Percentiles rank a stretch among this genome's conserved stretches.
Conservation (phyloP, 2,329 filamentous ascomycete genomes). For the Diplodia seriata region DNA sequence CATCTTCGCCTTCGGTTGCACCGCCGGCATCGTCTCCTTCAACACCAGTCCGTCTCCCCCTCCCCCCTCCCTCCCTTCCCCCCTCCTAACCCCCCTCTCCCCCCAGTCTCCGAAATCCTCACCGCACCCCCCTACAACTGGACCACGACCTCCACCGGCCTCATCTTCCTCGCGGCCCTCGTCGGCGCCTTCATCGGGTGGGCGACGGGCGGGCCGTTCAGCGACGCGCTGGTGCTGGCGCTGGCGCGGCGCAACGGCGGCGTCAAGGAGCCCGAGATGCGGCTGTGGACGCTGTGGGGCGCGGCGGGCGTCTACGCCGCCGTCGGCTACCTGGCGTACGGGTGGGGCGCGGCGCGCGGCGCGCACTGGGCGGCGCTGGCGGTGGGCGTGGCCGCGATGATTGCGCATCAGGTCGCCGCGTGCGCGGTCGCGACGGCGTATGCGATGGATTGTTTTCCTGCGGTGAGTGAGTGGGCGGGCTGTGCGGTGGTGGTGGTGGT, state of each 20-base stretch:
- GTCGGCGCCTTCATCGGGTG: slow-evolving; percentile 36
- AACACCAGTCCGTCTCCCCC: slow-evolving; percentile 42
- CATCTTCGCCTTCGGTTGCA: slow-evolving; percentile 52
- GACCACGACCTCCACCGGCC: slow-evolving; percentile 44
- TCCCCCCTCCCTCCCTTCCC: slow-evolving; percentile 34
- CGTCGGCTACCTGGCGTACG: slow-evolving; percentile 50
- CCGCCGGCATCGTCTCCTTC: slow-evolving; percentile 52
- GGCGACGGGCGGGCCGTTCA: slow-evolving; percentile 8
- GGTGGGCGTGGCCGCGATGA: slow-evolving; percentile 49
- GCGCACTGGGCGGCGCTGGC: slow-evolving; percentile 48
- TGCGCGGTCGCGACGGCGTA: slow-evolving; percentile 51
- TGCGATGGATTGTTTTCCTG: slow-evolving; percentile 52
- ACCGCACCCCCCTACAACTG: slow-evolving; percentile 48
- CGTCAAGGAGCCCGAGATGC: slow-evolving; percentile 51
- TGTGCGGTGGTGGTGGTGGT: slow-evolving; percentile 29
- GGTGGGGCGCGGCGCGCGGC: slow-evolving; percentile 47
- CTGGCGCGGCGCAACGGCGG: slow-evolving; percentile 46
- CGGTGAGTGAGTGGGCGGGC: no score
- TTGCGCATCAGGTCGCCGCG: slow-evolving; percentile 51
- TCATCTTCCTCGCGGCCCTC: slow-evolving; percentile 38
- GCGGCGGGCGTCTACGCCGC: slow-evolving; percentile 45
- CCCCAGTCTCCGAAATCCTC: slow-evolving; percentile 47
- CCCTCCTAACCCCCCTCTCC: no score
- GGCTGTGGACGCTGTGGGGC: slow-evolving; percentile 52
- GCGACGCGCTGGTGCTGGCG: slow-evolving; percentile 40